Evolutionary conservation across 371 early-diverging fungal species (phyloP), one percentile per base, ranked within the genome.

Genomic region (Mortierella sp.): DNA sequence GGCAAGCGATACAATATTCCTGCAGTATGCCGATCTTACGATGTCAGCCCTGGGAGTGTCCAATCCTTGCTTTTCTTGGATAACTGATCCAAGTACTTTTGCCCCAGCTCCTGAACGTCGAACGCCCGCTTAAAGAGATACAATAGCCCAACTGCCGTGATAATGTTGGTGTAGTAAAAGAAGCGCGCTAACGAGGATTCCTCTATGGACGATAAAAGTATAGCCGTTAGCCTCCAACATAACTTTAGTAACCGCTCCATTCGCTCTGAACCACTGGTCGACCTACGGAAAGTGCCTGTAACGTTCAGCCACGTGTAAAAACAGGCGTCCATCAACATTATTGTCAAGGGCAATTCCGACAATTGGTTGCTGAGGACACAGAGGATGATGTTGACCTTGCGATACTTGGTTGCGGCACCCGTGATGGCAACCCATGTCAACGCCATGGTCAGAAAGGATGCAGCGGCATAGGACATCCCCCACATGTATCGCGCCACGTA

Each of bases 271-370:
- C 24, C 23, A 10, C 23, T 10, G 49, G 12, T 7, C 24, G 7
- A 61, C 76, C 58, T 69, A 76, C 76, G 69, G 34, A 76, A 76
- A 42, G 65, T 76, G 1, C 76, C 76, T 5, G 76, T 76, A 58
- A 69, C 24, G 12, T 48, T 65, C 50, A 76, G 56, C 76, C 76
- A 76, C 13, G 66, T 65, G 46, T 65, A 76, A 47, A 69, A 69
- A 28, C 57, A 65, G 10, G 70, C 69, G 23, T 69, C 66, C 58
- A 61, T 57, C 10, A 48, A 54, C 69, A 76, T 66, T 26, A 66
- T 31, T 19, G 66, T 38, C 34, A 69, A 14, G 0, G 76, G 76
- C 28, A 76, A 23, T 19, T 76, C 76, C 2, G 69, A 64, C 7
- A 76, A 55, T 1, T 69, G 59, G 59, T 62, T 65, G 38, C 63